A percentile compares a stretch with the other conserved stretches of the same genome.
Evolutionary conservation across 306 rosid species (phyloP).

Genomic region (Ceratonia siliqua): DNA sequence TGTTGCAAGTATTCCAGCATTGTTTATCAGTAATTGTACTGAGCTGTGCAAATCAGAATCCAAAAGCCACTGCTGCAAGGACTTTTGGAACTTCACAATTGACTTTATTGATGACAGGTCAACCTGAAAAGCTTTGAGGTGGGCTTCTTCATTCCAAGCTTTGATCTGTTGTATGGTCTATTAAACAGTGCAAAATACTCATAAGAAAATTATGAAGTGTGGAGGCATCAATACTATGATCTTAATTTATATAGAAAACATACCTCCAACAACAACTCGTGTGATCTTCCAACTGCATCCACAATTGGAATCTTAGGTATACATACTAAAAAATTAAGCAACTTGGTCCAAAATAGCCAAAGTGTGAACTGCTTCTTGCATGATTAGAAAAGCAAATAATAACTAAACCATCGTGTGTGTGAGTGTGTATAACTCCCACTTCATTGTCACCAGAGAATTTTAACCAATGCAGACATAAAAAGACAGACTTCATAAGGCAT

Average conservation of each 20-base stretch:
- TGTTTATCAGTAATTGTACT: conserved; percentile 74
- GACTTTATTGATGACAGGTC: conserved; percentile 71
- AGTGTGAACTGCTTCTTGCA: background rate
- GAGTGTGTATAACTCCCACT: no score
- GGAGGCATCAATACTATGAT: conserved; percentile 9
- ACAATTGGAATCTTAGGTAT: conserved; percentile 37
- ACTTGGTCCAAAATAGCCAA: background rate
- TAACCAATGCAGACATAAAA: no score
- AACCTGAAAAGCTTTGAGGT: conserved; percentile 67
- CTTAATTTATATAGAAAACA: conserved; percentile 18
- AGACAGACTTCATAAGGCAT: background rate
- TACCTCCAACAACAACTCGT: conserved; percentile 61
- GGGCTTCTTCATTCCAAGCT: conserved; percentile 55
- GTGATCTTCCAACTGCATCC: conserved; percentile 84
- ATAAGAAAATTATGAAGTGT: conserved; percentile 6
- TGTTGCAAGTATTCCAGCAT: conserved; percentile 90
- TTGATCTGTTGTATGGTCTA: conserved; percentile 70
- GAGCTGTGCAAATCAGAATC: conserved; percentile 80
- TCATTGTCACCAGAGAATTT: no score
- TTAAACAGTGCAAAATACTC: conserved; percentile 30
- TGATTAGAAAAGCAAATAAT: background rate
- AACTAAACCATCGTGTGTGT: background rate
- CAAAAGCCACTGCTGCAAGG: conserved; percentile 74
- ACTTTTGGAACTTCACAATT: conserved; percentile 50
- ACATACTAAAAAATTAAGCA: conserved; percentile 14